Percentiles rank a stretch among this genome's conserved stretches.
Evolutionary conservation across 2,329 filamentous ascomycete species (phyloP).

Genomic region (Elsinoe perseae): DNA sequence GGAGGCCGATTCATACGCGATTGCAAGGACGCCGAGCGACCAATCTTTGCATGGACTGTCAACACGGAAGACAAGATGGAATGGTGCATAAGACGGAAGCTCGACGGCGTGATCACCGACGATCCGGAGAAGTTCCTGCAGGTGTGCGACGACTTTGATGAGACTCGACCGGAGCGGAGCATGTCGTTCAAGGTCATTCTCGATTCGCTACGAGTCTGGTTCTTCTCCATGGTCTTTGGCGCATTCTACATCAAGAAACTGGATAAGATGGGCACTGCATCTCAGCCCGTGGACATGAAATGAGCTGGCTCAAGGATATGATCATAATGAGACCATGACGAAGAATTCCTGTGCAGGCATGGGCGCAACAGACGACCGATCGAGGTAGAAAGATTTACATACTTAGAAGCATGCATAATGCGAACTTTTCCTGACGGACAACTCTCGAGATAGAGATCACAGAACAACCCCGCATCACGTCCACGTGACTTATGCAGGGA

Average conservation of each 20-base stretch:
- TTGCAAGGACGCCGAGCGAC: slow-evolving; percentile 40
- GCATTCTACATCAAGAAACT: slow-evolving; percentile 16
- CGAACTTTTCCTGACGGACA: background rate
- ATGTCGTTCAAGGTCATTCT: slow-evolving; percentile 22
- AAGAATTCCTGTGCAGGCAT: background rate
- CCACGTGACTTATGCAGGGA: background rate
- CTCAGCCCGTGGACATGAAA: slow-evolving; percentile 9
- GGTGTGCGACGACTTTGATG: slow-evolving; percentile 45
- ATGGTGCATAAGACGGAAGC: slow-evolving; percentile 59
- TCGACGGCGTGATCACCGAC: slow-evolving; percentile 83
- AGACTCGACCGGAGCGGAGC: slow-evolving; percentile 27
- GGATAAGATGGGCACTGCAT: background rate
- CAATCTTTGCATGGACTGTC: slow-evolving; percentile 77
- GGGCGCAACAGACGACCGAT: background rate
- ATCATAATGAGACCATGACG: background rate
- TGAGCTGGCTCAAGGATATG: slow-evolving; percentile 1
- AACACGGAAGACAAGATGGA: slow-evolving; percentile 73
- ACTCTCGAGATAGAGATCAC: background rate
- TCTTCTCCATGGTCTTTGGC: slow-evolving; percentile 18
- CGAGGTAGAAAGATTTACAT: background rate
- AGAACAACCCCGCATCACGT: background rate
- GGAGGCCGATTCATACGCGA: slow-evolving; percentile 57
- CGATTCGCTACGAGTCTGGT: slow-evolving; percentile 17
- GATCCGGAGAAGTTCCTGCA: slow-evolving; percentile 62
- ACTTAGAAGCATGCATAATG: background rate